Evolutionary conservation across 2,329 filamentous ascomycete species (phyloP).

Genomic region (Pseudovirgaria hyperparasitica): DNA sequence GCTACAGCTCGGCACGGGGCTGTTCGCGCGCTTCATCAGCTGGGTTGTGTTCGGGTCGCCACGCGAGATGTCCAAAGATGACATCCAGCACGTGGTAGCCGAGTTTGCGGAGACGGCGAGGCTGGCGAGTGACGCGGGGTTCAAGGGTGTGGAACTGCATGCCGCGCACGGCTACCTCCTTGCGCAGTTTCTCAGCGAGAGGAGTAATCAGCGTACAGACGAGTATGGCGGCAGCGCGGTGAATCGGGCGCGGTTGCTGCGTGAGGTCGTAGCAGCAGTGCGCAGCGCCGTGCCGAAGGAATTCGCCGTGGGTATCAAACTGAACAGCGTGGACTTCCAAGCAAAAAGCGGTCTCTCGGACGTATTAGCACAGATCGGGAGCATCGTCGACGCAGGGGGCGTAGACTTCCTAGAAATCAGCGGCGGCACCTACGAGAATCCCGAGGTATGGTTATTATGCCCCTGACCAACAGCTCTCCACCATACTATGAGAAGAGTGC

Average conservation of each 20-base stretch:
- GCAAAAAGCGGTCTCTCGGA: constrained; percentile 38
- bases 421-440: constrained; percentile 46
- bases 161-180: constrained; percentile 34
- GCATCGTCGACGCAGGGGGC: constrained; percentile 34
- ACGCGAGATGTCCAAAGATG: constrained; percentile 38
- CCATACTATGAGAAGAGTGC: too few relatives aligned
- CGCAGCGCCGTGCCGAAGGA: constrained; percentile 19
- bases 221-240: constrained; percentile 31
- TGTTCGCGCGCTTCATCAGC: constrained; percentile 39
- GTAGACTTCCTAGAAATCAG: constrained; percentile 48
- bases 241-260: constrained; percentile 29
- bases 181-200: constrained; percentile 30
- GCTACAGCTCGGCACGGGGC: constrained; percentile 19
- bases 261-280: constrained; percentile 27
- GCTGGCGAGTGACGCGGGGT: constrained; percentile 41
- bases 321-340: constrained; percentile 46
- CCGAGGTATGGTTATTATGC: too few relatives aligned
- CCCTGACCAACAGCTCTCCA: too few relatives aligned
- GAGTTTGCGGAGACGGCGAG: constrained; percentile 48
- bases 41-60: constrained; percentile 30
- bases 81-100: constrained; percentile 44
- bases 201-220: constrained; percentile 31
- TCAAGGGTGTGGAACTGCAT: constrained; percentile 36
- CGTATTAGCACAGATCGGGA: constrained; percentile 37
- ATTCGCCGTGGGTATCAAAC: constrained; percentile 43